A percentile compares a stretch with the other conserved stretches of the same genome.
Evolutionary conservation across 1,284 basidiomycete species (phyloP).

Genomic region (Sutorius eximius): DNA sequence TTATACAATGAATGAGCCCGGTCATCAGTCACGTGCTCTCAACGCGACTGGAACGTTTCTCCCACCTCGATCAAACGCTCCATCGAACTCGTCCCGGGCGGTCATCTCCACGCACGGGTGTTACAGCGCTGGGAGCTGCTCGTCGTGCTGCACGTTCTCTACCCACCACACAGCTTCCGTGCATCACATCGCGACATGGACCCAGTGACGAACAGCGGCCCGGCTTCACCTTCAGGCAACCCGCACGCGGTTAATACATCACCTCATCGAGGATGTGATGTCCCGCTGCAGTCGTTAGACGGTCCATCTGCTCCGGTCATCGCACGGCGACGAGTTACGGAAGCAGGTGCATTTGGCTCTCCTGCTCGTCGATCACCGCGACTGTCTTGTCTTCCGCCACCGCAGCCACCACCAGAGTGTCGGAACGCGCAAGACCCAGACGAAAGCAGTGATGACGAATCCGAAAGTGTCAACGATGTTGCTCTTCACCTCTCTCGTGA

Average conservation of each 20-base stretch:
- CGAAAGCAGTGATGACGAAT: slow-evolving; percentile 30
- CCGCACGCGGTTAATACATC: slow-evolving; percentile 40
- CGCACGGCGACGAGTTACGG: slow-evolving; percentile 33
- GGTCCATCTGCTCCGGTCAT: slow-evolving; percentile 42
- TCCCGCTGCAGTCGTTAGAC: slow-evolving; percentile 56
- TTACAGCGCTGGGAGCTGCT: neutral
- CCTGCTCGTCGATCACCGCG: slow-evolving; percentile 54
- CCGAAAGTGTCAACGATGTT: slow-evolving; percentile 34
- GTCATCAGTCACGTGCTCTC: slow-evolving; percentile 29
- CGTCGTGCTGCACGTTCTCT: neutral
- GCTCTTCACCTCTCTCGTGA: slow-evolving; percentile 35
- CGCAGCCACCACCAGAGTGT: slow-evolving; percentile 22
- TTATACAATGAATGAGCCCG: neutral
- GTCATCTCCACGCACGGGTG: neutral
- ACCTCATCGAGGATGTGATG: slow-evolving; percentile 49
- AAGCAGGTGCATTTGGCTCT: slow-evolving; percentile 30
- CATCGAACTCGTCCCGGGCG: neutral
- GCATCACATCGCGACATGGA: slow-evolving; percentile 22
- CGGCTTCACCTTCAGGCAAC: slow-evolving; percentile 27
- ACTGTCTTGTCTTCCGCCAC: slow-evolving; percentile 41
- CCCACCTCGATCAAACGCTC: slow-evolving; percentile 18
- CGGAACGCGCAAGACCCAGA: slow-evolving; percentile 11
- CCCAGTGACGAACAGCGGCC: slow-evolving; percentile 13
- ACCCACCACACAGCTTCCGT: neutral
- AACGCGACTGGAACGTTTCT: slow-evolving; percentile 31